phyloP scores from a whole-genome alignment of 805 yeast species.

The Nematodospora valgi region DNA sequence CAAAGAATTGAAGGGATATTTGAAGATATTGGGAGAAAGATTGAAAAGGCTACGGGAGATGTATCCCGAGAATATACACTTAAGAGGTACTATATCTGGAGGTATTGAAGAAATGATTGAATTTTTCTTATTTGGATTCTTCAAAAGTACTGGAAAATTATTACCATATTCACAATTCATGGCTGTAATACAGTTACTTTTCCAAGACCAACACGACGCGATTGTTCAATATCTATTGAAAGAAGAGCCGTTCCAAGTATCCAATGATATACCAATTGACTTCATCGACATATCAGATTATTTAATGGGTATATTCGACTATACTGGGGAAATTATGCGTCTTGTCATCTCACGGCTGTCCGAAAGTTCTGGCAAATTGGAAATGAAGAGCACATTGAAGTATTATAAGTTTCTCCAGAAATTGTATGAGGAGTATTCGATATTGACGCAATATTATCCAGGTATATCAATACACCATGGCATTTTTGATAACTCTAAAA shows the following conservation, averaged over 20 bases:
- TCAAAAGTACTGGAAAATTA: slow-evolving; percentile 11
- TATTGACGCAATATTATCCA: slow-evolving; percentile 16
- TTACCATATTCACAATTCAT: slow-evolving; percentile 14
- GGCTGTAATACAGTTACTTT: slow-evolving; percentile 2
- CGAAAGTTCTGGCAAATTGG: slow-evolving; percentile 10
- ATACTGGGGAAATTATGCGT: slow-evolving; percentile 42
- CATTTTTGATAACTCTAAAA: slow-evolving; percentile 11
- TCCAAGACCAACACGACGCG: background rate
- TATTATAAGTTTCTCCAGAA: slow-evolving; percentile 17
- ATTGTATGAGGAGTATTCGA: slow-evolving; percentile 11
- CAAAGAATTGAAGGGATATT: slow-evolving; percentile 12
- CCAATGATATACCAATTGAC: background rate
- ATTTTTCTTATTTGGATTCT: slow-evolving; percentile 22
- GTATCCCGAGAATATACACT: slow-evolving; percentile 12
- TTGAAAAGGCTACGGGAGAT: slow-evolving; percentile 9
- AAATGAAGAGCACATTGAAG: slow-evolving; percentile 10
- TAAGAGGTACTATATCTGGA: slow-evolving; percentile 19
- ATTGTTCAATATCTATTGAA: slow-evolving; percentile 1
- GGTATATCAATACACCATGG: slow-evolving; percentile 17
- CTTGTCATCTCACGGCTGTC: slow-evolving; percentile 29
- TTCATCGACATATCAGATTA: slow-evolving; percentile 23
- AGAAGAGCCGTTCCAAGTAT: no score
- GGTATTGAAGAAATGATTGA: slow-evolving; percentile 26
- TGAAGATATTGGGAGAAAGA: slow-evolving; percentile 11
- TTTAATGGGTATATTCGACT: slow-evolving; percentile 38